Base-by-base conservation (phyloP, 331 rosid genomes). In the Acacia pycnantha region DNA sequence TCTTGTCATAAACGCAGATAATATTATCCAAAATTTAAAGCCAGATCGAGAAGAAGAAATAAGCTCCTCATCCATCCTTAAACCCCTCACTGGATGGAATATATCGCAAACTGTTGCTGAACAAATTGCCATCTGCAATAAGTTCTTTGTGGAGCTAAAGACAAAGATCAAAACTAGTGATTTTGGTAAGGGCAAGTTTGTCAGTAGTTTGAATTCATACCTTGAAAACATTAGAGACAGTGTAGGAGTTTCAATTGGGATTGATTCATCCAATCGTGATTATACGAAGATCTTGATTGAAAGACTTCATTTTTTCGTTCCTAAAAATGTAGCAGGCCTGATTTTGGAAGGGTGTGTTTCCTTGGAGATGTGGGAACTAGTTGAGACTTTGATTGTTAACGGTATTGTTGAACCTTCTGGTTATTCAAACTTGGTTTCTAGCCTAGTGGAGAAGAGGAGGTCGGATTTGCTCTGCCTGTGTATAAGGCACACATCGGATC, bases 331-430 rank as follows among this genome's bases (percentile, higher is more conserved):
- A 53, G 78, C 85, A 68, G 90, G 83, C 72, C 51, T 90, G 87
- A 87, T 91, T 86, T 90, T 91, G 88, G 94, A 91, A 54, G 87
- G 84, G 11, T 82, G 94, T 77, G 75, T 90, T 78, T 86, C 77
- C 29, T 83, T 92, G 56, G 95, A 87, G 88, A 88, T 85, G 10
- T 94, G 98, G 97, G 92, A 94, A 13, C 74, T 93, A 80, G 88
- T 91, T 6, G 92, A 89, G 86, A 31, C 83, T 88, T 79, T 92
- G 84, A 85, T 92, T 87, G 84, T 77, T 56, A 83, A 82, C 85
- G 91, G 85, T 83, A 51, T 88, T 77, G 76, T 93, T 27, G 84
- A 83, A 37, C 88, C 84, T 78, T 79, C 86, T 29, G 86, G 84
- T 86, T 90, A 88, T 80, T 65, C 86, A 21, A 79, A 68, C 82